Percentiles rank a stretch among this genome's conserved stretches.
Evolutionary conservation across 805 yeast species (phyloP).

Genomic region (Pichia occidentalis): DNA sequence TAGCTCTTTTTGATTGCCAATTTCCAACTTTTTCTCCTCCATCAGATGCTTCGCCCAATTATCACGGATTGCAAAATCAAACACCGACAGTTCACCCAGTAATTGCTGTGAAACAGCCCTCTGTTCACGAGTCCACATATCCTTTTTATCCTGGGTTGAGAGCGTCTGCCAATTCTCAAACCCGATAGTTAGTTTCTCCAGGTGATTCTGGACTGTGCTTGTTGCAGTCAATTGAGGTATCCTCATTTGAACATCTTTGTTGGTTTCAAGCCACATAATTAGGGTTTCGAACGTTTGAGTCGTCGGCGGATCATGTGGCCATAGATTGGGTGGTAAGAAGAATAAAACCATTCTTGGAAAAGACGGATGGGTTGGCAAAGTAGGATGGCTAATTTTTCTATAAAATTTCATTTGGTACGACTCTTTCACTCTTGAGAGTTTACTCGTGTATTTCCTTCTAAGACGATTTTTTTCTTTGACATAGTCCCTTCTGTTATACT

Average conservation of each 20-base stretch:
- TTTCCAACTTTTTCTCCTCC: slow-evolving; percentile 18
- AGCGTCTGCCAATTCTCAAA: slow-evolving; percentile 40
- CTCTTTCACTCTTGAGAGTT: slow-evolving; percentile 35
- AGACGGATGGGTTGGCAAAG: slow-evolving; percentile 37
- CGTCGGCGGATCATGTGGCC: slow-evolving; percentile 53
- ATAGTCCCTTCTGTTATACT: slow-evolving; percentile 40
- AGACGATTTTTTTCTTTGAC: slow-evolving; percentile 41
- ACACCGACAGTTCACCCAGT: slow-evolving; percentile 34
- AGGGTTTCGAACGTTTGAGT: slow-evolving; percentile 36
- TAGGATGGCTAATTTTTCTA: slow-evolving; percentile 32
- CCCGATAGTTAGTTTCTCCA: slow-evolving; percentile 36
- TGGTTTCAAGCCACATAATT: slow-evolving; percentile 17
- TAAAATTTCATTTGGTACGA: slow-evolving; percentile 32
- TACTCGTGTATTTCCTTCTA: slow-evolving; percentile 40
- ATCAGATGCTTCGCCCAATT: slow-evolving; percentile 30
- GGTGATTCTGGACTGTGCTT: slow-evolving; percentile 9
- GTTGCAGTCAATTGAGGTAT: slow-evolving; percentile 16
- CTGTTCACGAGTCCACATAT: slow-evolving; percentile 41
- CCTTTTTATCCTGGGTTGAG: slow-evolving; percentile 30
- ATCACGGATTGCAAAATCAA: slow-evolving; percentile 38
- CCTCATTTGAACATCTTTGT: slow-evolving; percentile 18
- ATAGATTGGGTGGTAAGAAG: slow-evolving; percentile 37
- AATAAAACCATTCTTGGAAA: slow-evolving; percentile 44
- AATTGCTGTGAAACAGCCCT: slow-evolving; percentile 40
- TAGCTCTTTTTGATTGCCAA: no score